Evolutionary conservation across 768 basidiomycete genomes (phyloP), one percentile per base, ranked within the genome.

Genomic region (Leucocoprinus sp.): DNA sequence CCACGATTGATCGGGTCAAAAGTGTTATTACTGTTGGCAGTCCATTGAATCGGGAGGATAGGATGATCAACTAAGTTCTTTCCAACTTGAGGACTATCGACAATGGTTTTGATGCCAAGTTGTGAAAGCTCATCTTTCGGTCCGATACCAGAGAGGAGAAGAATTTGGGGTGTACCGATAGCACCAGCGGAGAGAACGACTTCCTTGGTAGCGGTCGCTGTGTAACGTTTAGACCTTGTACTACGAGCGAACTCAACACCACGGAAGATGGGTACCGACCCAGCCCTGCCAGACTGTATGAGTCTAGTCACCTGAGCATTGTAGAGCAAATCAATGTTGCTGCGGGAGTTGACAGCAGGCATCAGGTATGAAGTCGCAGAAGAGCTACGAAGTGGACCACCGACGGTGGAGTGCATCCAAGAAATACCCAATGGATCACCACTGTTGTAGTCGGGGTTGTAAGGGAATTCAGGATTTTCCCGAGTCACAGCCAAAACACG

Each of bases 1-100:
- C 55, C 57, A 21, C 61, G 52, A 42, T 60, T 47, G 22, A 61
- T 41, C 14, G 28, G 27, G 35, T 65, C 60, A 15, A 55, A 48
- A 28, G 54, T 60, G 7, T 62, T 55, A 2, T 37, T 53, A 8
- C 48, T 52, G 8, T 56, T 55, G 24, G 60, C 59, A n/a, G 45
- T 44, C 49, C 56, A 66, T n/a, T 57, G 47, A 42, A 52, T 59
- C 17, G 58, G 50, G 9, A 60, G 45, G 21, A 57, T 31, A 9
- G 56, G 45, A 41, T 72, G 69, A 46, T 73, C 74, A 38, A 66
- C 66, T 18, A 78, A 57, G 52, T 75, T 75, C 52, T 66, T 62
- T 2, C 73, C 73, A n/a, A 75, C 71, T 5, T 62, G 64, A 1
- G 64, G 61, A 28, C 67, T 60, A 37, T 70, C 54, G 18, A 72